Base-by-base conservation (phyloP, 2,329 filamentous ascomycete genomes). In the Exophiala bonariae region DNA sequence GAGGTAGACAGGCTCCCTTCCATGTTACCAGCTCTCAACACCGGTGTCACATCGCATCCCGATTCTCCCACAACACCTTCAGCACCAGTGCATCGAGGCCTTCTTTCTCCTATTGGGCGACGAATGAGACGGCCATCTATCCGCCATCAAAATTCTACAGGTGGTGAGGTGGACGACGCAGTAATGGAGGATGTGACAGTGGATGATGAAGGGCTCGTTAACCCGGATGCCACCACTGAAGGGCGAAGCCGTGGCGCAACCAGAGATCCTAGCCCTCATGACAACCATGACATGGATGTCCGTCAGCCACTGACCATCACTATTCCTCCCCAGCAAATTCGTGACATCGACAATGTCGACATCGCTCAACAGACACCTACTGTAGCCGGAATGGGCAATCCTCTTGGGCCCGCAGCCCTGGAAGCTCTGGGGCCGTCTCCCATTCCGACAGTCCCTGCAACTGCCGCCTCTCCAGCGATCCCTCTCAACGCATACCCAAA, bases 291-390 rank as follows among this genome's bases (percentile, higher is more conserved):
- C 18, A 16, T 53, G 11, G 44, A 48, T 16, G 47, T 28, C 10
- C 46, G 44, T 16, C 46, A 50, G 52, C 81, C 84, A 58, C 85
- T 95, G 65, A 78, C 96, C 26, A 23, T 58, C 7, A 82, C 85
- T 2, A 86, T 89, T 6, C 86, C 86, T 2, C 86, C 86, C 26
- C 86, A 87, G 2, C 91, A 90, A 0, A 89, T 93, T 60, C 81
- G 84, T 59, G 89, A 95, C 59, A 81, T 87, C 10, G 90, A 92
- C 47, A 89, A 90, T 0, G 96, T 97, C 70, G 95, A 96, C 70
- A 95, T 96, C 60, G 90, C 88, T 5, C 92, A 96, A 66, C 85
- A 87, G 43, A 85, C 85, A 38, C 82, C 86, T 1, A 82, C 93
- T 28, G 90, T 96, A 62, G 89, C 89, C 40, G 96, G 89, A 67